A percentile compares a stretch with the other conserved stretches of the same genome.
Conservation (phyloP, 257 asterid genomes). For the Schizonepeta tenuifolia region DNA sequence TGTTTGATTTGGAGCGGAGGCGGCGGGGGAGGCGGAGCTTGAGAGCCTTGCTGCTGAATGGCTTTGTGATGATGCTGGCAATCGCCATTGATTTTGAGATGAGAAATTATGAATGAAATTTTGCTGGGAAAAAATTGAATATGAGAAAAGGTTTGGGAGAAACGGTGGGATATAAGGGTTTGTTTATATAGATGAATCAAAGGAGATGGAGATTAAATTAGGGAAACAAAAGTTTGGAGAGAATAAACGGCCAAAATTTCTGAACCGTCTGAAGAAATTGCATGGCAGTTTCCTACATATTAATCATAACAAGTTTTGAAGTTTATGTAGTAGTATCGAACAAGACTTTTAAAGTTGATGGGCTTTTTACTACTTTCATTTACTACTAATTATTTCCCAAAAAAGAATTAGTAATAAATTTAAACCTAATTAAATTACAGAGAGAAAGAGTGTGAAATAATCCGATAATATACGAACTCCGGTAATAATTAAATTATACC, state of each 20-base stretch:
- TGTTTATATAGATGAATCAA: slow-evolving; percentile 6
- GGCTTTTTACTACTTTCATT: background rate
- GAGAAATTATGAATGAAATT: background rate
- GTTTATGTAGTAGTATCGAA: too few relatives aligned
- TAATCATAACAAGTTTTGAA: too few relatives aligned
- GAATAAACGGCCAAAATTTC: slow-evolving; percentile 1
- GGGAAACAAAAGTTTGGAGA: background rate
- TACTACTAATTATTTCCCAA: too few relatives aligned
- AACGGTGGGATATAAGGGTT: background rate
- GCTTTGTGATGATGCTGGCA: slow-evolving; percentile 33
- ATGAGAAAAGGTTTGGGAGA: background rate
- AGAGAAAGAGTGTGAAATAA: too few relatives aligned
- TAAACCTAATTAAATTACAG: too few relatives aligned
- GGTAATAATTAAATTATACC: too few relatives aligned
- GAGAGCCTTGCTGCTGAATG: slow-evolving; percentile 21
- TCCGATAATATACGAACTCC: too few relatives aligned
- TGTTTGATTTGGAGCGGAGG: slow-evolving; percentile 21
- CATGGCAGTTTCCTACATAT: slow-evolving; percentile 31
- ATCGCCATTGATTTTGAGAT: slow-evolving; percentile 36
- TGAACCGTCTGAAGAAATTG: slow-evolving; percentile 35
- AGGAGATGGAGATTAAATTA: background rate
- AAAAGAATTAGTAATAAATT: too few relatives aligned
- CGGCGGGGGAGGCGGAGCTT: slow-evolving; percentile 41
- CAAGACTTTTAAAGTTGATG: background rate
- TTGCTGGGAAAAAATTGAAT: background rate